Conservation (phyloP, 2,329 filamentous ascomycete genomes). For the Aspergillus fumigatiaffinis region DNA sequence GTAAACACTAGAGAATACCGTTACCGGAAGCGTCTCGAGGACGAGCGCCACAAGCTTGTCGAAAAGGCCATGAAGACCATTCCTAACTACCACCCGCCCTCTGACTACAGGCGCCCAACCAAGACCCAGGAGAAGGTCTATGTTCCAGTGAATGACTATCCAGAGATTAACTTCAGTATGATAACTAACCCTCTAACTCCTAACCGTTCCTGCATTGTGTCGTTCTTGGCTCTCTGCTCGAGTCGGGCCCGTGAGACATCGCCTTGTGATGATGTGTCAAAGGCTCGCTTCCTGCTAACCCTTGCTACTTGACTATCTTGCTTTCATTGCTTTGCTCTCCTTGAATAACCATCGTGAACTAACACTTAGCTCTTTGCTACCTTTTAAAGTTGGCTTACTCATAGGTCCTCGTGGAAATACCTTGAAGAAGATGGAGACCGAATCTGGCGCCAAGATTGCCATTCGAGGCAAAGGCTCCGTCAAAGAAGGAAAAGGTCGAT, state of each 20-base stretch:
- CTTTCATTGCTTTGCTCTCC: constrained; percentile 23
- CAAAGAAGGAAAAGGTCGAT: constrained; percentile 98
- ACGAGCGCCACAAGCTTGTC: constrained; percentile 97
- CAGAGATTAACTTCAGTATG: constrained; percentile 99
- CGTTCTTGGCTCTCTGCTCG: constrained; percentile 41
- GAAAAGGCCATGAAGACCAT: constrained; percentile 99
- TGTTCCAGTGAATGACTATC: constrained; percentile 99
- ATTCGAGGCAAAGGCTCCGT: constrained; percentile 99
- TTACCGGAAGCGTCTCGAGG: constrained; percentile 95
- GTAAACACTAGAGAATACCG: constrained; percentile 98
- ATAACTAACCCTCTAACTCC: constrained; percentile 98
- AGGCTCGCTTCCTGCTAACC: constrained; percentile 43
- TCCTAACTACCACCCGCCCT: constrained; percentile 97
- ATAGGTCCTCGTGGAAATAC: constrained; percentile 99
- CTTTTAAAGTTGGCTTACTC: constrained; percentile 96
- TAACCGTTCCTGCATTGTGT: constrained; percentile 53
- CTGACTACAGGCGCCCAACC: constrained; percentile 96
- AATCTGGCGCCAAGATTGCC: constrained; percentile 96
- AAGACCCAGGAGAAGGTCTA: constrained; percentile 99
- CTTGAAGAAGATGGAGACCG: constrained; percentile 98
- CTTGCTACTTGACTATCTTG: constrained; percentile 28
- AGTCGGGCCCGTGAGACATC: constrained; percentile 38
- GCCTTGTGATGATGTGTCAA: constrained; percentile 28
- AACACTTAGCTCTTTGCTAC: constrained; percentile 76
- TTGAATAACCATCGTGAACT: constrained; percentile 56